Evolutionary conservation across 192 early-diverging fungal genomes (phyloP).

Genomic region (Kappamyces sp.): DNA sequence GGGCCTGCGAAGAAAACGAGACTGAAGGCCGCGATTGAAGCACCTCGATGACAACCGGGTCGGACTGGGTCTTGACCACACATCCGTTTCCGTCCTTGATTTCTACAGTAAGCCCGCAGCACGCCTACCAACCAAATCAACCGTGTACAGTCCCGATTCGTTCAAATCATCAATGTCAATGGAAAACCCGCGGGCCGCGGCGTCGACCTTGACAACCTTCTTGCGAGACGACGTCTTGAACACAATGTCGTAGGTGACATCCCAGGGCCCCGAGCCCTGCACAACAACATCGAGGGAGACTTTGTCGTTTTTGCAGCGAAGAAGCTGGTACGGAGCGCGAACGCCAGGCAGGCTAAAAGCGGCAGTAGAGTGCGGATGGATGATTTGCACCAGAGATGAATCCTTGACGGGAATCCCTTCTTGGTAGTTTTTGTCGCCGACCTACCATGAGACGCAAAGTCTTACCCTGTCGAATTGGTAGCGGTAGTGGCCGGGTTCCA

Average conservation of each 20-base stretch:
- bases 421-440: constrained; percentile 39
- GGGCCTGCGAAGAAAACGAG: constrained; percentile 30
- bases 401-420: constrained; percentile 30
- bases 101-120: constrained; percentile 13
- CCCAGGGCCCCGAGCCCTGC: constrained; percentile 41
- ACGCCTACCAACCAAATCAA: constrained; percentile 35
- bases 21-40: constrained; percentile 32
- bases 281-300: constrained; percentile 24
- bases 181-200: not conserved
- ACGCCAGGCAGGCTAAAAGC: constrained; percentile 13
- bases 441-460: constrained; percentile 16
- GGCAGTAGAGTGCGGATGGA: constrained; percentile 42
- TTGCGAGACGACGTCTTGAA: constrained; percentile 19
- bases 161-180: constrained; percentile 20
- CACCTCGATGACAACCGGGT: constrained; percentile 36
- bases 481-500: not conserved
- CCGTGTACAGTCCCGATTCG: constrained; percentile 32
- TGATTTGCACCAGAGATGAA: constrained; percentile 35
- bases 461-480: constrained; percentile 7
- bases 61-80: constrained; percentile 23
- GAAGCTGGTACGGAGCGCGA: constrained; percentile 11
- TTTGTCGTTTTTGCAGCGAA: constrained; percentile 35
- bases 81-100: constrained; percentile 47
- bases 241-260: constrained; percentile 36
- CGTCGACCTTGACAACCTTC: constrained; percentile 14